Base-by-base conservation (phyloP, 2,329 filamentous ascomycete species). In the Blumeria graminis region DNA sequence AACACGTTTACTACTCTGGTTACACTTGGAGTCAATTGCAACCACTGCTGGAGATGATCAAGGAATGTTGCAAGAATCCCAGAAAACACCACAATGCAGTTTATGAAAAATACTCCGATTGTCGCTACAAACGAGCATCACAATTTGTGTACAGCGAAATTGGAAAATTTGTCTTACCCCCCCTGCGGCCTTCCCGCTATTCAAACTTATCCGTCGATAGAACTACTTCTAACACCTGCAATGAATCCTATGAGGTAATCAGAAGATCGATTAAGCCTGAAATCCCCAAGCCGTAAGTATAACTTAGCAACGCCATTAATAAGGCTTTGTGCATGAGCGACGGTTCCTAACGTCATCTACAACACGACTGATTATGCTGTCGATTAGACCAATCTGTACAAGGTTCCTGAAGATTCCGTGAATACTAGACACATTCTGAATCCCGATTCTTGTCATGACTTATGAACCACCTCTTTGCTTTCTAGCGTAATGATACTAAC, bases 1-100 rank as follows among this genome's bases (percentile, higher is more conserved):
- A 82, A 16, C 92, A 98, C 66, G 82, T 92, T 38, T 82, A 93
- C 70, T 96, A 94, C 71, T 94, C 90, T 38, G 86, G 86, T 56
- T 96, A 98, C 71, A 94, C 89, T 1, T 88, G 84, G 71, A 71
- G 73, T 50, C 92, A 98, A 69, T 74, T 98, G 57, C 81, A 81
- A 64, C 81, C 83, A 1, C 71, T 95, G 39, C 76, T 95, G 51
- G 73, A 74, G 13, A 81, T 86, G 68, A 81, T 98, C 61, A 72
- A 93, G 54, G 87, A 94, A 62, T 96, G 90, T 72, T 94, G 88
- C 69, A 81, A 86, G 59, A 76, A 81, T 57, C 84, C 88, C 6
- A 75, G 76, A 60, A 81, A 82, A 64, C 92, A 98, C 66, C 92
- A 98, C 67, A 71, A 74, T 33, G 86, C 88, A 7, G 83, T 98